phyloP scores from a whole-genome alignment of 257 asterid genomes.

The Nicotiana sylvestris region DNA sequence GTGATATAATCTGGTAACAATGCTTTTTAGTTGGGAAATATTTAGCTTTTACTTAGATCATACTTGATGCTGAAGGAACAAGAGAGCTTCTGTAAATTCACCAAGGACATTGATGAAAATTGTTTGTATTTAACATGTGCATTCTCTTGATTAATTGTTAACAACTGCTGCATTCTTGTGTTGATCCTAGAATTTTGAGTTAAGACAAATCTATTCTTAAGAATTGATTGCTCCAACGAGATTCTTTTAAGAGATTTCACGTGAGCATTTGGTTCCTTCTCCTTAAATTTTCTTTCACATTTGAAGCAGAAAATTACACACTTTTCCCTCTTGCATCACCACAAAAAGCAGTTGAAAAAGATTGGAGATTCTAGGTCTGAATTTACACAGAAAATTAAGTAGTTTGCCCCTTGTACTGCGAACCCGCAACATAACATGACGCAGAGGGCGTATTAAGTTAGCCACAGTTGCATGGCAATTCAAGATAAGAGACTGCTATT shows the following conservation, averaged over 20 bases:
- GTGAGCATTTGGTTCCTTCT: background rate
- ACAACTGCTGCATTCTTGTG: slow-evolving; percentile 3
- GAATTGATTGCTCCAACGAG: background rate
- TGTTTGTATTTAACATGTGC: background rate
- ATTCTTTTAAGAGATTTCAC: background rate
- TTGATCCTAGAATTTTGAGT: background rate
- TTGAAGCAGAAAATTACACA: background rate
- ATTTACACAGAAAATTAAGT: background rate
- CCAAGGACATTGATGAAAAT: background rate
- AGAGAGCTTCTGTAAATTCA: background rate
- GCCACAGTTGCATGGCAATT: background rate
- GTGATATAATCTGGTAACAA: background rate
- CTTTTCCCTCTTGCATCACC: background rate
- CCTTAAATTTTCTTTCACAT: background rate
- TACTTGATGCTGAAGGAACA: background rate
- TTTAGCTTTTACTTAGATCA: background rate
- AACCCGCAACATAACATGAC: background rate
- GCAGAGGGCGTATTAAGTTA: background rate
- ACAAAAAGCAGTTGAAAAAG: background rate
- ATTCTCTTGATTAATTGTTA: background rate
- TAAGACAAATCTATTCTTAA: background rate
- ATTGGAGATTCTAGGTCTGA: background rate
- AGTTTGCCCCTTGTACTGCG: background rate
- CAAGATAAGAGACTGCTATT: background rate
- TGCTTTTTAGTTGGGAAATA: background rate